phyloP scores from a whole-genome alignment of 1,139 yeast genomes.

The Candida glucosophila region DNA sequence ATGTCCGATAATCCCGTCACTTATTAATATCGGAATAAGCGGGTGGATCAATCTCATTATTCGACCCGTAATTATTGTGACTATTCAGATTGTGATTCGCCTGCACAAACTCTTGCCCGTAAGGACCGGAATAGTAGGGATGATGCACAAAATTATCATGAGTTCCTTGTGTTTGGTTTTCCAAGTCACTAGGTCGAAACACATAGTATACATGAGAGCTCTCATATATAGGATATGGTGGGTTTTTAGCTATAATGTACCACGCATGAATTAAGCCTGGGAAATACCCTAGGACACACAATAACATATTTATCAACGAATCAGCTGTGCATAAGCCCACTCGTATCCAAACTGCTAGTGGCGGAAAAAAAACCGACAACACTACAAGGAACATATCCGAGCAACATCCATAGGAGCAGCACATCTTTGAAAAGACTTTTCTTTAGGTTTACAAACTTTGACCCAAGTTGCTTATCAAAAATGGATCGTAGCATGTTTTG shows the following conservation, averaged over 20 bases:
- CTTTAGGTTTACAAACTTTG: too few species aligned
- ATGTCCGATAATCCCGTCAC: too few species aligned
- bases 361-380: conserved; percentile 58
- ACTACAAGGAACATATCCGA: conserved; percentile 51
- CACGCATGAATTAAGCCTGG: conserved; percentile 66
- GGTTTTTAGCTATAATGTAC: conserved; percentile 50
- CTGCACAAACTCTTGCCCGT: too few species aligned
- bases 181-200: conserved; percentile 17
- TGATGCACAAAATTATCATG: conserved; percentile 5
- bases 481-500: too few species aligned
- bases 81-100: too few species aligned
- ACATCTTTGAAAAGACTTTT: too few species aligned
- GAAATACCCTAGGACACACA: conserved; percentile 53
- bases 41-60: too few species aligned
- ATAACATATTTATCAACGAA: conserved; percentile 48
- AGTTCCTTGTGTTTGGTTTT: conserved; percentile 18
- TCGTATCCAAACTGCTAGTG: conserved; percentile 64
- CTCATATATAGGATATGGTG: conserved; percentile 16
- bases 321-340: conserved; percentile 58
- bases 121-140: conserved; percentile 17
- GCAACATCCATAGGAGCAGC: conserved; percentile 20
- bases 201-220: conserved; percentile 25
- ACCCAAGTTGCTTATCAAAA: too few species aligned
- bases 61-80: too few species aligned
- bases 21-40: too few species aligned